phyloP scores from a whole-genome alignment of 202 grass and related monocot genomes.

The Tripidium arundinaceum region DNA sequence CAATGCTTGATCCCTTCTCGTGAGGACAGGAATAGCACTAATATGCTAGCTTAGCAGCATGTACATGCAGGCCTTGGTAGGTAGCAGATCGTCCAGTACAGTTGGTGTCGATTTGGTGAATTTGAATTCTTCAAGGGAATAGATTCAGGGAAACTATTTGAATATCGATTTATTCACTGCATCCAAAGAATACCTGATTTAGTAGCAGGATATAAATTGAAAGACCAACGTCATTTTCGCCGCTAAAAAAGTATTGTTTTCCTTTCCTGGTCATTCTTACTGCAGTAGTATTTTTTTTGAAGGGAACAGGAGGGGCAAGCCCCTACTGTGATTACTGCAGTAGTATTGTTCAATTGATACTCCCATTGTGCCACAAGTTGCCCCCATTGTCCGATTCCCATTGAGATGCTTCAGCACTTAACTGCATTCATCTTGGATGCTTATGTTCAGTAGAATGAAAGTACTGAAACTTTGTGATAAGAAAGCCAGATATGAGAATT shows the following conservation, averaged over 20 bases:
- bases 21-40: neutral
- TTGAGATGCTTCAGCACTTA: neutral
- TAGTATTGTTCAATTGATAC: neutral
- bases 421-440: neutral
- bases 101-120: neutral
- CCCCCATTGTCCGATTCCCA: neutral
- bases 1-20: neutral
- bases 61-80: neutral
- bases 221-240: neutral
- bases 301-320: too few relatives aligned
- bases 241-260: neutral
- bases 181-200: neutral
- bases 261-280: neutral
- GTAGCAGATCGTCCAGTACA: neutral
- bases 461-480: neutral
- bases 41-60: slow-evolving; percentile 3
- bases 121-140: neutral
- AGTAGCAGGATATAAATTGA: neutral
- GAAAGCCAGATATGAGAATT: neutral
- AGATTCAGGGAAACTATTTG: neutral
- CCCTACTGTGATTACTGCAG: too few relatives aligned
- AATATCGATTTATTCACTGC: neutral
- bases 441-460: neutral
- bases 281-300: neutral
- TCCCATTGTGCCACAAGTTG: neutral